These are phyloP conservation scores for Erythrobasidium hasegawianum DNA, from an alignment of 1,284 basidiomycete species.

Conservation along the genomic window DNA sequence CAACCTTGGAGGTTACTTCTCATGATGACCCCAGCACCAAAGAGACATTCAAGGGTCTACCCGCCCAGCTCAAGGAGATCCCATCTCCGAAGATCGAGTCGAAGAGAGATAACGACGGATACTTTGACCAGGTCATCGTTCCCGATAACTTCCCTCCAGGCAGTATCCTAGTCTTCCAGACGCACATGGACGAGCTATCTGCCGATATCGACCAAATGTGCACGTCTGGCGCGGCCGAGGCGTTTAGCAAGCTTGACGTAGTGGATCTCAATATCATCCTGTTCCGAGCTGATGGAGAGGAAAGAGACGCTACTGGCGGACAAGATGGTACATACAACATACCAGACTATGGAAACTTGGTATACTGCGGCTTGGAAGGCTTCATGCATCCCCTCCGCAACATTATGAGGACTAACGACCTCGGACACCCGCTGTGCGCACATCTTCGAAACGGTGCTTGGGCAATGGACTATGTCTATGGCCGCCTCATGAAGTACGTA, in stretches of 20 bases:
- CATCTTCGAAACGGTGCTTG: conserved; percentile 81
- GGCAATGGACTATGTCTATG: conserved; percentile 79
- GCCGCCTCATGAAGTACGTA: conserved; percentile 67
- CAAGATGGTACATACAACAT: conserved; percentile 70
- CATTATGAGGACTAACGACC: conserved; percentile 80
- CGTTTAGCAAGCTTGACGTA: conserved; percentile 69
- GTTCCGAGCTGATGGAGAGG: conserved; percentile 81
- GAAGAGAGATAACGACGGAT: conserved; percentile 62
- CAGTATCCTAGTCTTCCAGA: conserved; percentile 83
- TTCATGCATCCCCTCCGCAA: conserved; percentile 85
- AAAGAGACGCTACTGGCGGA: conserved; percentile 70
- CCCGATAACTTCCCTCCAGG: conserved; percentile 87
- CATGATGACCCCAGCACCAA: conserved; percentile 60
- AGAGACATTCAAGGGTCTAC: conserved; percentile 65
- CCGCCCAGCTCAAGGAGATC: conserved; percentile 66
- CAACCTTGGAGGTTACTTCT: conserved; percentile 64
- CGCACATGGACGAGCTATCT: conserved; percentile 66
- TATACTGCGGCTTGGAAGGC: conserved; percentile 88
- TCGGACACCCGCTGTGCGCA: conserved; percentile 81
- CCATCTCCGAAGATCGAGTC: conserved; percentile 45
- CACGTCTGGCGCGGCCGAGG: conserved; percentile 62
- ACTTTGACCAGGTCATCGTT: conserved; percentile 70
- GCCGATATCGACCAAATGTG: conserved; percentile 67
- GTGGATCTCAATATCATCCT: conserved; percentile 82
- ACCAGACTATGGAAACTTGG: conserved; percentile 66